These are phyloP conservation scores for Fusarium citri DNA, from an alignment of 2,329 filamentous ascomycete species.

Conservation along the genomic window DNA sequence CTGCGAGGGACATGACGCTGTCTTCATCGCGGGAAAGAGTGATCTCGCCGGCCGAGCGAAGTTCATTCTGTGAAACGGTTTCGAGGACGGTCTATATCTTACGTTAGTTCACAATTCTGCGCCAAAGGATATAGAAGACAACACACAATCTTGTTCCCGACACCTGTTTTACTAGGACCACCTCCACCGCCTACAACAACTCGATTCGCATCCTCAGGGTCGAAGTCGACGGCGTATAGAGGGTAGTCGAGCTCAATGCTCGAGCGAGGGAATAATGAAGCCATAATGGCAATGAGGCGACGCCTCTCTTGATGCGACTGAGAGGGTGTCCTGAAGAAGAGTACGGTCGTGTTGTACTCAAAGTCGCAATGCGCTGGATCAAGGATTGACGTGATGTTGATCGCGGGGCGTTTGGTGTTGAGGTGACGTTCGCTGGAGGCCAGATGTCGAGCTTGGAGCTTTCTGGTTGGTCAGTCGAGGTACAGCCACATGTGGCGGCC, in stretches of 20 bases:
- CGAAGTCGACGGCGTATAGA: constrained; percentile 88
- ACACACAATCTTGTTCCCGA: constrained; percentile 87
- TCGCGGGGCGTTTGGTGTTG: constrained; percentile 29
- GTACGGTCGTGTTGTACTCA: neutral
- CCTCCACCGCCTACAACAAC: constrained; percentile 89
- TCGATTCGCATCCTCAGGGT: constrained; percentile 79
- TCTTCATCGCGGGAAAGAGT: constrained; percentile 87
- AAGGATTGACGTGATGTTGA: constrained; percentile 21
- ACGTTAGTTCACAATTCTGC: constrained; percentile 20
- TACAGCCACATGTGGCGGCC: constrained; percentile 21
- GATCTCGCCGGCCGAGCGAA: constrained; percentile 76
- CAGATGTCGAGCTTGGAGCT: constrained; percentile 43
- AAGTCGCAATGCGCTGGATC: constrained; percentile 9
- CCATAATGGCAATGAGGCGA: constrained; percentile 48
- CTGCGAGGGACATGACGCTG: constrained; percentile 84
- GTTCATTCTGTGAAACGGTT: constrained; percentile 71
- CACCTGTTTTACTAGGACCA: constrained; percentile 82
- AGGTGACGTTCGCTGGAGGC: constrained; percentile 37
- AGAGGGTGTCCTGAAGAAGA: neutral
- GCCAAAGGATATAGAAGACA: neutral
- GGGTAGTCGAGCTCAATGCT: constrained; percentile 82
- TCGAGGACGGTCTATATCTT: constrained; percentile 75
- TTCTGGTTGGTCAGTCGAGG: constrained; percentile 35
- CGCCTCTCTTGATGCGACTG: constrained; percentile 14
- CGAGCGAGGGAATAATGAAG: constrained; percentile 60